Evolutionary conservation across 2,329 filamentous ascomycete species (phyloP), one percentile per base, ranked within the genome.

Genomic region (Kalaharituber pfeilii): DNA sequence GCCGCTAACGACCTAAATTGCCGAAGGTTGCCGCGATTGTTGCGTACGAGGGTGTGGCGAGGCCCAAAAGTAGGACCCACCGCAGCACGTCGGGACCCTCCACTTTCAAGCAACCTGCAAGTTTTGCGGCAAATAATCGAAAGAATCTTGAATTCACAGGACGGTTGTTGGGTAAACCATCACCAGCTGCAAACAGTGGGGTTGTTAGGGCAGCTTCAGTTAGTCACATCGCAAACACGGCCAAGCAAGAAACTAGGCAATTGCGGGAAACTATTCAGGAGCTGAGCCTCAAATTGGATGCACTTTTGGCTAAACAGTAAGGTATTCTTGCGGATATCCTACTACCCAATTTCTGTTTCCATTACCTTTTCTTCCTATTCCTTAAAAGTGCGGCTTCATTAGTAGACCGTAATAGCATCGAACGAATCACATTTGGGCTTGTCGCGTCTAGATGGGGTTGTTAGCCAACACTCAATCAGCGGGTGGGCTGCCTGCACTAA

Each of bases 201-300:
- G 25, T 59, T 42, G 57, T 53, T 29, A 53, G 57, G 28, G 51
- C 52, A n/a, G 51, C 57, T 50, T 50, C 59, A 51, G 51, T 33
- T 39, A 61, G 59, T 52, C 53, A 47, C 24, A 22, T 15, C 15
- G 15, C 22, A 25, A 13, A 15, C 18, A 22, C 42, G 2, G 42
- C 42, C 42, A 22, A 47, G 15, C 15, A 22, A 5, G 42, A 47
- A 22, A 47, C n/a, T 47, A 47, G 42, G 42, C 56, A 56, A n/a
- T 36, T 61, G 25, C 47, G 57, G 25, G 29, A 47, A 24, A 55
- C 50, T 47, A 54, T 61, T 30, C 56, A 59, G 20, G 58, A 60
- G 13, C 54, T 61, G 51, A 59, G 50, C 22, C 53, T 59, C 49
- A 61, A 61, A 51, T 39, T 61, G 29, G 59, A 61, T 51, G 57